Conservation (phyloP, 768 basidiomycete genomes). For the Tephrocybe sp. region DNA sequence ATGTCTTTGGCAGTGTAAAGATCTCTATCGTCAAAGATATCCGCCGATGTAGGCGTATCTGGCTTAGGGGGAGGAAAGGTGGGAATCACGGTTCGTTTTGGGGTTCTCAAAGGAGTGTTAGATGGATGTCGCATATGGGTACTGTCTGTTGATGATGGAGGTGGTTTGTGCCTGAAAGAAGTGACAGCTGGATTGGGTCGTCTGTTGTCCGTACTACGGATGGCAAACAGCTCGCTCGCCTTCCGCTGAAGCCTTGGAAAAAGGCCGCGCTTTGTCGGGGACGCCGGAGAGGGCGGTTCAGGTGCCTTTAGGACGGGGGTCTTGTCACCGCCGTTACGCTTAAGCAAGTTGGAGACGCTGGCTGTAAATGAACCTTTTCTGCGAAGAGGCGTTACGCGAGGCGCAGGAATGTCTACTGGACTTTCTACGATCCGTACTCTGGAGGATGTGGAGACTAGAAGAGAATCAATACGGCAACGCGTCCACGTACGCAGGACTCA, state of each 20-base stretch:
- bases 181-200: constrained; percentile 14
- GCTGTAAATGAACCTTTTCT: constrained; percentile 26
- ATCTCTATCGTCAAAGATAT: constrained; percentile 53
- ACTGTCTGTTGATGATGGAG: constrained; percentile 17
- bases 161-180: constrained; percentile 17
- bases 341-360: constrained; percentile 36
- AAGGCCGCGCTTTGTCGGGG: constrained; percentile 24
- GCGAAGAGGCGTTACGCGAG: constrained; percentile 18
- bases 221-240: constrained; percentile 27
- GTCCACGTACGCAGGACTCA: background rate
- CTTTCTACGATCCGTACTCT: constrained; percentile 9
- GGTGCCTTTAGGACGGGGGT: constrained; percentile 4
- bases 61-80: constrained; percentile 22
- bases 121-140: constrained; percentile 8
- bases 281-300: constrained; percentile 2
- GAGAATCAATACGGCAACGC: background rate
- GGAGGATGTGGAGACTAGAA: constrained; percentile 1
- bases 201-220: constrained; percentile 25
- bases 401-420: constrained; percentile 7
- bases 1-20: constrained; percentile 57
- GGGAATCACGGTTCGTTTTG: constrained; percentile 16
- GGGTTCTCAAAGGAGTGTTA: constrained; percentile 13
- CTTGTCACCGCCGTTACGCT: constrained; percentile 37
- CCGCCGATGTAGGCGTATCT: constrained; percentile 25
- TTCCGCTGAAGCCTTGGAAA: constrained; percentile 35